Base-by-base conservation (phyloP, 805 yeast genomes). In the Saturnispora halmiae region DNA sequence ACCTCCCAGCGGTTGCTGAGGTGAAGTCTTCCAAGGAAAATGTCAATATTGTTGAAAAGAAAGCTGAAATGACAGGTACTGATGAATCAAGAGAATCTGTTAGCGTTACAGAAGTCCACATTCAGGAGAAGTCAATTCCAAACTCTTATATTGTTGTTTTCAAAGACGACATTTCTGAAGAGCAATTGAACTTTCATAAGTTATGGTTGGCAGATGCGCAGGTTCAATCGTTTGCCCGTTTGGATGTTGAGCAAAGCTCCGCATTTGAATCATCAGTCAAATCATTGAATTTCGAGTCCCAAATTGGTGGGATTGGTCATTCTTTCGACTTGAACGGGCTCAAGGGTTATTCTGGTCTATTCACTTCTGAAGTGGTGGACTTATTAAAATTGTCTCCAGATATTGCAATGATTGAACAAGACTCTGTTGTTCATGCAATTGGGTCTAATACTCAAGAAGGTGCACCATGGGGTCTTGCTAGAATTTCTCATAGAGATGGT, bases 401-500 rank as follows among this genome's bases (percentile, higher is more conserved):
- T 35, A 77, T 77, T 39, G 72, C 72, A 22, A 67, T 68, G 47
- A 69, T 85, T 45, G 95, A 85, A 66, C 63, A 67, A 53, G 95
- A 85, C 57, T 79, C 88, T 1, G 61, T 69, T 46, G 95, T 85
- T 41, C 64, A 68, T 46, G 75, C 86, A 22, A 66, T 65, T 39
- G 79, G 76, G 51, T 70, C 77, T 39, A 73, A 77, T 46, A 71
- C 75, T 45, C 92, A 86, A 66, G 72, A 73, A 49, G 87, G 87
- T 47, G 88, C 95, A 22, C 94, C 95, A 35, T 87, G 96, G 96
- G 96, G 96, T 53, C 72, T 87, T 48, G 83, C 94, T 20, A 76
- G 96, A 69, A 76, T 87, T 46, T 82, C 95, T 20, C 95, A 86
- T 65, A 75, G 88, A 63, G 74, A 77, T 43, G 70, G 79, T 14